Evolutionary conservation across 768 basidiomycete species (phyloP).

Genomic region (Panellus pusillus): DNA sequence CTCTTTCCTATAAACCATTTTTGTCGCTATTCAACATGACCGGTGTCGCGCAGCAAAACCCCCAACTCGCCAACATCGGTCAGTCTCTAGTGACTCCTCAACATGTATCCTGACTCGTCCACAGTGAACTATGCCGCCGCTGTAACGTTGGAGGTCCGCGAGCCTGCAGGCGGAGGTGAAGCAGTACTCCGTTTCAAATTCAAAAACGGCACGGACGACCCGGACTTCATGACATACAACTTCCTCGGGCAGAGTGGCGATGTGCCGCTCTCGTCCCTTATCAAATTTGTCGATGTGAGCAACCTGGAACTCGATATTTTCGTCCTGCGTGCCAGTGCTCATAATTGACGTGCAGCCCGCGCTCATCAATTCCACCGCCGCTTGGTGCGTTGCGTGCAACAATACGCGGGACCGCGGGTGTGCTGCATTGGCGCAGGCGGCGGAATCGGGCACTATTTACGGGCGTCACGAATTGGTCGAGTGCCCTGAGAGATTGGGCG

Average conservation of each 20-base stretch:
- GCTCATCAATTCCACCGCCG: conserved; percentile 41
- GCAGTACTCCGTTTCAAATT: conserved; percentile 44
- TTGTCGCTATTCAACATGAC: conserved; percentile 59
- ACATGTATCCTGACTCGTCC: conserved; percentile 16
- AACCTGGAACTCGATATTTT: neutral
- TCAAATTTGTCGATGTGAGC: conserved; percentile 35
- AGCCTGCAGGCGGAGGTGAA: conserved; percentile 24
- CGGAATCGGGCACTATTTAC: too few species aligned
- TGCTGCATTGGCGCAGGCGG: neutral
- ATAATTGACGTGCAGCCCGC: conserved; percentile 27
- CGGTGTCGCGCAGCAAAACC: conserved; percentile 35
- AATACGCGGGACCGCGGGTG: conserved; percentile 43
- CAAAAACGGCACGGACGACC: conserved; percentile 46
- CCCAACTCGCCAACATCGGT: conserved; percentile 42
- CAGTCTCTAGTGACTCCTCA: neutral
- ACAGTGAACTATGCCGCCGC: conserved; percentile 42
- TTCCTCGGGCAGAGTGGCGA: conserved; percentile 28
- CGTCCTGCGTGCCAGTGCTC: neutral
- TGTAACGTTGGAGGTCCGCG: conserved; percentile 43
- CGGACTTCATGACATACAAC: conserved; percentile 21
- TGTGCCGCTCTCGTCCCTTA: conserved; percentile 40
- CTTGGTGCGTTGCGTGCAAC: conserved; percentile 47
- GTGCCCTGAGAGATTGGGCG: neutral
- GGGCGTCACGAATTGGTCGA: too few species aligned
- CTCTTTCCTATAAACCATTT: conserved; percentile 58